These are phyloP conservation scores for Boletales sp. DNA, from an alignment of 768 basidiomycete species.

Conservation along the genomic window DNA sequence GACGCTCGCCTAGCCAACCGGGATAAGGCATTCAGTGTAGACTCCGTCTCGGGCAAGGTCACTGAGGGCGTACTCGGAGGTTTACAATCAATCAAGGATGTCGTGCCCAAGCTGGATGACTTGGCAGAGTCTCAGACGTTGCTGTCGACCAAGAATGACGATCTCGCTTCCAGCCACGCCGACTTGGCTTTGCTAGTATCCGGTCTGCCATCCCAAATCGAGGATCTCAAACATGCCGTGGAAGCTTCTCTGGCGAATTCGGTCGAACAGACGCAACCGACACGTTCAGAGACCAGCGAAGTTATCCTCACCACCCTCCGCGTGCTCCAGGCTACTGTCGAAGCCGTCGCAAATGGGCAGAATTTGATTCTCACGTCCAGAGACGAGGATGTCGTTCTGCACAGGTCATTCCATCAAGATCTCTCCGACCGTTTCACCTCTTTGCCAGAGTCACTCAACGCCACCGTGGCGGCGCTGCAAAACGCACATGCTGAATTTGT, in stretches of 20 bases:
- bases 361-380: conserved; percentile 44
- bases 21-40: conserved; percentile 66
- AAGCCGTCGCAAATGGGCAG: conserved; percentile 50
- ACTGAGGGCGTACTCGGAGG: conserved; percentile 47
- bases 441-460: conserved; percentile 57
- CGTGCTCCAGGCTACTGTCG: conserved; percentile 47
- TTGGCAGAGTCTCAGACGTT: conserved; percentile 43
- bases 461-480: conserved; percentile 54
- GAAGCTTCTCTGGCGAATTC: conserved; percentile 24
- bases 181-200: conserved; percentile 41
- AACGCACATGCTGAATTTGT: conserved; percentile 60
- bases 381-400: conserved; percentile 46
- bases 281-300: conserved; percentile 15
- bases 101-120: conserved; percentile 38
- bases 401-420: conserved; percentile 51
- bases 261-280: conserved; percentile 17
- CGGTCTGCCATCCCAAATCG: conserved; percentile 46
- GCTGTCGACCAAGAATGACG: conserved; percentile 35
- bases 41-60: conserved; percentile 53
- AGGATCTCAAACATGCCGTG: conserved; percentile 43
- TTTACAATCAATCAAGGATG: conserved; percentile 39
- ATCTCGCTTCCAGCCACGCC: conserved; percentile 38
- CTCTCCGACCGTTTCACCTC: conserved; percentile 50
- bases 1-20: conserved; percentile 78
- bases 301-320: conserved; percentile 35